Conservation (phyloP, 306 rosid genomes). For the Casuarina glauca region DNA sequence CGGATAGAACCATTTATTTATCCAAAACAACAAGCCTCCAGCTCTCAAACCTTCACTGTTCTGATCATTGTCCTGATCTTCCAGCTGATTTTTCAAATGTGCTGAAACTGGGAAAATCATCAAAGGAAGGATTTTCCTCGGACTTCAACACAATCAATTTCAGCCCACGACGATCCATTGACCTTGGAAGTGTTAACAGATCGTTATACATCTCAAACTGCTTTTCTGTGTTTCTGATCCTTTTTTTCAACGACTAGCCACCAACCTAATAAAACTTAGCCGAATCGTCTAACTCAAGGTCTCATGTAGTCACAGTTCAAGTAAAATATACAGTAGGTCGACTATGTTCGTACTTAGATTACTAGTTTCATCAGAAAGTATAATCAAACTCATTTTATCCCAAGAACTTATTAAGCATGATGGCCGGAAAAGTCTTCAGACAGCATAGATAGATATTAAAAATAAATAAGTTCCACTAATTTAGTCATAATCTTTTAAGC, state of each 20-base stretch:
- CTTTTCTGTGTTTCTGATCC: background rate
- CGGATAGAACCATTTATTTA: background rate
- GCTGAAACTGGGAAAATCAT: background rate
- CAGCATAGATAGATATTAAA: background rate
- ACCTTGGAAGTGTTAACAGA: background rate
- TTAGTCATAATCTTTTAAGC: background rate
- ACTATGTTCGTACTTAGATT: background rate
- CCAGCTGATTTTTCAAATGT: background rate
- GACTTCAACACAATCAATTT: background rate
- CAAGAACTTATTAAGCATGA: background rate
- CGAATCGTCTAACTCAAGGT: conserved; percentile 2
- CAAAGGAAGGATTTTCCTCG: background rate
- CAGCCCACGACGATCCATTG: background rate
- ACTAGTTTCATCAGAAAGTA: background rate
- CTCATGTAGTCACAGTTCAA: background rate
- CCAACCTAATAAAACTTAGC: background rate
- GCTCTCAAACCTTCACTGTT: background rate
- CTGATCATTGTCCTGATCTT: background rate
- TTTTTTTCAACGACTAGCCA: background rate
- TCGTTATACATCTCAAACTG: background rate
- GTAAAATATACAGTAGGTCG: background rate
- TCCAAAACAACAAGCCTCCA: background rate
- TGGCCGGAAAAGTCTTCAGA: background rate
- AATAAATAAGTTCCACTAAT: background rate
- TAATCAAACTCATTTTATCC: background rate